Evolutionary conservation across 192 early-diverging fungal species (phyloP), one percentile per base, ranked within the genome.

Genomic region (Backusella parvicylindrica): DNA sequence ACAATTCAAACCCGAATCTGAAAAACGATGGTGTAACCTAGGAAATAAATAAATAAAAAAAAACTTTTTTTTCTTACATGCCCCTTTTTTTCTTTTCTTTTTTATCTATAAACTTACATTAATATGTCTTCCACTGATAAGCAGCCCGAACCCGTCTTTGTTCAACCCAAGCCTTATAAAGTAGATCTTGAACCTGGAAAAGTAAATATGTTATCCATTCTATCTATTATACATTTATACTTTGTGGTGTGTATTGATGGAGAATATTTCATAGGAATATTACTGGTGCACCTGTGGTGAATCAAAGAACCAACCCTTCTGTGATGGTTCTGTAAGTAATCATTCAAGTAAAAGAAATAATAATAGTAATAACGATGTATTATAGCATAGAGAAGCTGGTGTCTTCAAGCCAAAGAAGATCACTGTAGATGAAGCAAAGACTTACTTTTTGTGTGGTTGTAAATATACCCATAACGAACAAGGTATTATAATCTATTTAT

Each of bases 241-340:
- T n/a, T n/a, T n/a, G n/a, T n/a, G n/a, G 13, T 71, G 21, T 41
- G 7, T 15, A 33, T 15, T 33, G 18, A 67, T 35, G 33, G 7
- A 16, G n/a, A 13, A 15, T 70, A 43, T 43, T 28, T 73, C 41
- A n/a, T 63, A 74, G 73, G 63, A 64, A 31, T 74, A 74, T 16
- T 74, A 74, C 18, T 66, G 60, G 73, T 74, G 73, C 26, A 43
- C 73, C 11, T 74, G 73, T 32, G 73, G 73, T 74, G 73, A 74
- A 47, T 74, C 73, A 37, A 74, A 74, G 64, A 74, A 41, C 18
- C 73, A 74, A 33, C 73, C 73, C 3, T 74, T 74, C 31, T 74
- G 73, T 66, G 73, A 74, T 32, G 73, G 73, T 18, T 28, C 32
- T 21, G 73, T 74, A 66, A 74, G 73, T 74, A 30, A 3, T 23